phyloP scores from a whole-genome alignment of 306 rosid genomes.

The Urtica urens region DNA sequence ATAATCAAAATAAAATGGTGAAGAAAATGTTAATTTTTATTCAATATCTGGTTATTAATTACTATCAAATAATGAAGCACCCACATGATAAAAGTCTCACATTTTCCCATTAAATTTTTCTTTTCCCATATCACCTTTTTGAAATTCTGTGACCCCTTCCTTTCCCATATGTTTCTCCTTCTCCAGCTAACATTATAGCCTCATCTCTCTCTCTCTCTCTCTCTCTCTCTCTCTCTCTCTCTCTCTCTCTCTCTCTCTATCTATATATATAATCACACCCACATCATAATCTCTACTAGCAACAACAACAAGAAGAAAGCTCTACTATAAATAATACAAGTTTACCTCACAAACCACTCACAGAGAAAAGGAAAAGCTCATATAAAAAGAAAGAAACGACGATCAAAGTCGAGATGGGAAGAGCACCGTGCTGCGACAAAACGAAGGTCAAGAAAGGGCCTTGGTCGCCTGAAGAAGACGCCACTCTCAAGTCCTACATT shows the following conservation, averaged over 20 bases:
- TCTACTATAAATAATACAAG: not conserved
- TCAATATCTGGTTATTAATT: not conserved
- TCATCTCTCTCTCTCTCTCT: conserved; percentile 22
- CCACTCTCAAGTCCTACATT: conserved; percentile 82
- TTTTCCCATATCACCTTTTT: conserved; percentile 37
- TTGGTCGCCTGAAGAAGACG: conserved; percentile 98
- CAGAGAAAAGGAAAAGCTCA: too few relatives aligned
- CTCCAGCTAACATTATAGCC: conserved; percentile 53
- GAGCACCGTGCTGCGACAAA: conserved; percentile 99
- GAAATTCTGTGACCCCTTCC: conserved; percentile 32
- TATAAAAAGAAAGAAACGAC: not conserved
- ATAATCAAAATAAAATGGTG: not conserved
- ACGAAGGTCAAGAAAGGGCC: conserved; percentile 98
- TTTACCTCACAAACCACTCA: conserved; percentile 12
- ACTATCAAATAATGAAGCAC: not conserved
- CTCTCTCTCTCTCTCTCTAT: conserved; percentile 15
- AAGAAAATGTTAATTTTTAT: not conserved
- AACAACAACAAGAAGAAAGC: not conserved
- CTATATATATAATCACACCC: conserved; percentile 23
- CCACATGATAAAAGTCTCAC: conserved; percentile 18
- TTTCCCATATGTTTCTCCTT: conserved; percentile 19
- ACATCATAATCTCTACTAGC: conserved; percentile 19
- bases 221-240: conserved; percentile 7
- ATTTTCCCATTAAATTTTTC: conserved; percentile 4
- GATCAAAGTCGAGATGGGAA: conserved; percentile 53